Evolutionary conservation across 257 asterid species (phyloP), one percentile per base, ranked within the genome.

Genomic region (Leonotis leonurus): DNA sequence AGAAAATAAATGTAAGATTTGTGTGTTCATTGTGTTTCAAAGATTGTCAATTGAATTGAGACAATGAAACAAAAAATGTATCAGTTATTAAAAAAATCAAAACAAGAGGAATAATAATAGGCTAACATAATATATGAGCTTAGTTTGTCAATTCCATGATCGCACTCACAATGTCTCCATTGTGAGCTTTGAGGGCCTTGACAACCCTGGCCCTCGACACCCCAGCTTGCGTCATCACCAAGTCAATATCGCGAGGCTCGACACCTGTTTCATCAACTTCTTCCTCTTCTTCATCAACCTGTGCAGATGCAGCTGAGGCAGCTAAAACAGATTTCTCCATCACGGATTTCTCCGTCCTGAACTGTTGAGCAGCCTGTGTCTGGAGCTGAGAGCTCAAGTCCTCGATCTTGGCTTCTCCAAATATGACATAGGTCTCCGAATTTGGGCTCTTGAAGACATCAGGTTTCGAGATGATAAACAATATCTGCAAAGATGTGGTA

Each of bases 311-410:
- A 29, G 73, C 63, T 1, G 84, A 45, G 27, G 75, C 69, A 3
- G 85, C 79, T 1, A 67, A 33, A 0, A 87, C 96, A 1, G 94
- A 68, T 75, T 84, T 91, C 0, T 81, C 76, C 75, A 76, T 75
- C 16, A 75, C 80, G 2, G 92, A 82, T 21, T 82, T 76, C 88
- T 85, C 89, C 0, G 78, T 77, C 75, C 87, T 85, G 80, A 88
- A 90, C 48, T 83, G 96, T 57, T 88, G 95, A 46, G 97, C 96
- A 18, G 98, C 96, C 67, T 84, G 98, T 12, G 92, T 76, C 80
- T 88, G 96, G 41, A 86, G 81, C 84, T 91, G 97, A 56, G 98
- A 88, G 84, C 94, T 90, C 83, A 88, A 64, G 53, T 90, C 98
- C 75, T 90, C 95, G 0, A 90, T 83, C 81, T 90, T 90, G 27